Evolutionary conservation across 495 filamentous ascomycete genomes (phyloP).

Genomic region (Neurospora hispaniola): DNA sequence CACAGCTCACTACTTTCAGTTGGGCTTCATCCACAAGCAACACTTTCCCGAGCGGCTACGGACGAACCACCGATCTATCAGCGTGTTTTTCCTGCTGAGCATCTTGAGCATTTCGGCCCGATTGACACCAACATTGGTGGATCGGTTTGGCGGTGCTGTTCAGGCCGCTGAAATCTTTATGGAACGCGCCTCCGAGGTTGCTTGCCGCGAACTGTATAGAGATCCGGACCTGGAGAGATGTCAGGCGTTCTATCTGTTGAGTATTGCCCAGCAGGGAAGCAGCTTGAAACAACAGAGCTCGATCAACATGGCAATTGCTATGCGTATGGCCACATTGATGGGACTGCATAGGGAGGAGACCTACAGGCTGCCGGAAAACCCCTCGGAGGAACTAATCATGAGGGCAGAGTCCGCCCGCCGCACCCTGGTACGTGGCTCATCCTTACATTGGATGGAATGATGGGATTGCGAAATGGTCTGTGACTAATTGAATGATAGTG

Average conservation of each 20-base stretch:
- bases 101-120: slow-evolving; percentile 39
- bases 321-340: slow-evolving; percentile 40
- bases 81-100: slow-evolving; percentile 36
- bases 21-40: slow-evolving; percentile 43
- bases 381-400: slow-evolving; percentile 29
- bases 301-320: slow-evolving; percentile 42
- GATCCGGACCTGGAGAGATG: slow-evolving; percentile 39
- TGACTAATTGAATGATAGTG: slow-evolving; percentile 21
- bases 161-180: slow-evolving; percentile 40
- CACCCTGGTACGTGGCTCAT: slow-evolving; percentile 30
- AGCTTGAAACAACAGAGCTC: slow-evolving; percentile 37
- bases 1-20: slow-evolving; percentile 37
- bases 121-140: slow-evolving; percentile 33
- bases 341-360: slow-evolving; percentile 42
- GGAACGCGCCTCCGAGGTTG: slow-evolving; percentile 32
- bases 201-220: slow-evolving; percentile 36
- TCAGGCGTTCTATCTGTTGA: slow-evolving; percentile 42
- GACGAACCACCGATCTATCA: slow-evolving; percentile 30
- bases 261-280: slow-evolving; percentile 41
- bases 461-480: background rate
- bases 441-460: background rate
- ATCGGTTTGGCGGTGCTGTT: slow-evolving; percentile 31
- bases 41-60: slow-evolving; percentile 31
- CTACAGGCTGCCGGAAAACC: slow-evolving; percentile 24
- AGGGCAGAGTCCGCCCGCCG: slow-evolving; percentile 35